phyloP scores from a whole-genome alignment of 2,329 filamentous ascomycete genomes.

The Verticillium klebahnii region DNA sequence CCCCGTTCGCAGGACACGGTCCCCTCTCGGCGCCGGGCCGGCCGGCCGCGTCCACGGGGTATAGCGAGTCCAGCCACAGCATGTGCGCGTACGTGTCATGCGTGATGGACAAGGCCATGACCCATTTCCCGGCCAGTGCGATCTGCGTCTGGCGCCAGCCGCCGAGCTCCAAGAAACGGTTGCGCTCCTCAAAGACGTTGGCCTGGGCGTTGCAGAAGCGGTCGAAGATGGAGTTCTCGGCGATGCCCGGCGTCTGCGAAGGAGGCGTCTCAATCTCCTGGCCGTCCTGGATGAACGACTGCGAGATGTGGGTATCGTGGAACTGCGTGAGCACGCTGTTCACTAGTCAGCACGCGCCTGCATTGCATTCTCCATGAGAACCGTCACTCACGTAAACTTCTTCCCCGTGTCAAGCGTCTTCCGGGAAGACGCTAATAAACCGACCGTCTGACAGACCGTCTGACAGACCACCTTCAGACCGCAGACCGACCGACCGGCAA shows the following conservation, averaged over 20 bases:
- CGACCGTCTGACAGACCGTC: no score
- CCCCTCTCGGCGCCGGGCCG: constrained; percentile 1
- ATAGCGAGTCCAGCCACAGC: constrained; percentile 7
- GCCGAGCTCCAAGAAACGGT: background rate
- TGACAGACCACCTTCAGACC: no score
- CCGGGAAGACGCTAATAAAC: no score
- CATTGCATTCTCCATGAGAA: background rate
- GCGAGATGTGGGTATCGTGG: constrained; percentile 42
- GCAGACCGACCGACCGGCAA: no score
- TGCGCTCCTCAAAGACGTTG: background rate
- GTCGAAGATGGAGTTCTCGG: background rate
- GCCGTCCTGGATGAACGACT: constrained; percentile 59
- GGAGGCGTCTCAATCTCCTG: constrained; percentile 42
- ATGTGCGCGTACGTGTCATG: constrained; percentile 8
- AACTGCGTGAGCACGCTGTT: constrained; percentile 57
- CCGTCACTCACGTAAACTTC: constrained; percentile 37
- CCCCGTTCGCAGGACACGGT: background rate
- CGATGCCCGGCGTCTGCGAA: constrained; percentile 7
- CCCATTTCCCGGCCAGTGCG: constrained; percentile 1
- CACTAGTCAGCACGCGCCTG: no score
- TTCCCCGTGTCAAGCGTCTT: constrained; percentile 51
- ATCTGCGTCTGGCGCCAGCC: background rate
- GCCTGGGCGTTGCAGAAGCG: background rate
- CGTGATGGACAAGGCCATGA: constrained; percentile 8
- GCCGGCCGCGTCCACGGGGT: background rate